Evolutionary conservation across 2,329 filamentous ascomycete species (phyloP), one percentile per base, ranked within the genome.

Genomic region (Claviceps pazoutovae): DNA sequence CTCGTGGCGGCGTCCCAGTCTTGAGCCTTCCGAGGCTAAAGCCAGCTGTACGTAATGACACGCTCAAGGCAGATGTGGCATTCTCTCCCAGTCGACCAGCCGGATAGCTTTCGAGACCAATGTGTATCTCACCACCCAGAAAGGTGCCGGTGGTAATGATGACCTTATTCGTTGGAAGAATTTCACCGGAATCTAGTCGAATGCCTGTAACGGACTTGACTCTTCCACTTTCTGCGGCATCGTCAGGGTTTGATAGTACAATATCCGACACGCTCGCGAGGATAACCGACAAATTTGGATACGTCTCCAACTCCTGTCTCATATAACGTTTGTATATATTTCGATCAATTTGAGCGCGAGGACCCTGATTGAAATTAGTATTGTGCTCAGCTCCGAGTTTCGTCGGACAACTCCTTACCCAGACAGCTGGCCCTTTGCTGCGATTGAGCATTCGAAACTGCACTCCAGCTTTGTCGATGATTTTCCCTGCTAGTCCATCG

Each of bases 91-190:
- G 89, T 8, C 93, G 82, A 1, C 93, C 93, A 0, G 93, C 86
- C 0, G 93, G 90, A 62, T 81, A 95, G 3, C 76, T 78, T 50
- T 95, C 79, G 7, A 97, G 71, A 0, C 89, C 93, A 55, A 98
- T 94, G 61, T 98, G 93, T 56, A 98, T 98, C 67, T 98, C 93
- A 17, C 90, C 93, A 11, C 91, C 86, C 5, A 98, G 70, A 62
- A 98, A 98, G 0, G 93, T 98, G 0, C 93, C 93, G 0, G 93
- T 98, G 0, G 93, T 97, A 59, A 98, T 96, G 23, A 98, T 79
- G 38, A 97, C 90, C 55, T 84, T 83, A 46, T 76, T 80, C 1
- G 91, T 87, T 1, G 82, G 78, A 56, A 98, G 78, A 16, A 95
- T 72, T 64, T 94, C 84, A 34, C 93, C 93, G 46, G 86, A 88